A percentile compares a stretch with the other conserved stretches of the same genome.
phyloP scores from a whole-genome alignment of 2,329 filamentous ascomycete species.

The Alternaria incomplexa region DNA sequence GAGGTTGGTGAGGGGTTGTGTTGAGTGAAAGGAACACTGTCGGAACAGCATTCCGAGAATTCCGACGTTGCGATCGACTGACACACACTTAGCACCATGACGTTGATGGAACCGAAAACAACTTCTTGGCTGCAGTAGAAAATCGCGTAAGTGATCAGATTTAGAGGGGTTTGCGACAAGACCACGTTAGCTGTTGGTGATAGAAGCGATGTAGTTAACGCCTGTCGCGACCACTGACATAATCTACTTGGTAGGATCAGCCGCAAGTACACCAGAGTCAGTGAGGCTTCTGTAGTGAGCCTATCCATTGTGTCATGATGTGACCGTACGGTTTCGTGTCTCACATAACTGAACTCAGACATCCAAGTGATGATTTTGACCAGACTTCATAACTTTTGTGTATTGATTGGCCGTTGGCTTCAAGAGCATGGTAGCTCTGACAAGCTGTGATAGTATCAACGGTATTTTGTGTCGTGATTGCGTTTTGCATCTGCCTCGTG shows the following conservation, averaged over 20 bases:
- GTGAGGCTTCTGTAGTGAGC: background rate
- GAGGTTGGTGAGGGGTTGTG: background rate
- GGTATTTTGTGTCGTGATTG: background rate
- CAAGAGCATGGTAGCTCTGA: background rate
- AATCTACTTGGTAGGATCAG: background rate
- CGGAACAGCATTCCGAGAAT: background rate
- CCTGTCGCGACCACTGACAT: background rate
- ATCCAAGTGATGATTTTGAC: background rate
- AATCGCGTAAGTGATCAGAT: too few relatives aligned
- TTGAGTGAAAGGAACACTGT: background rate
- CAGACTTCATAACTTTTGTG: background rate
- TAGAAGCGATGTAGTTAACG: background rate
- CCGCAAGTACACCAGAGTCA: background rate
- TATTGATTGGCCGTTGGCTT: background rate
- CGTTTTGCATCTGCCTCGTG: constrained; percentile 1
- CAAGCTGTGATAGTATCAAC: background rate
- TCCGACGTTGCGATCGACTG: background rate
- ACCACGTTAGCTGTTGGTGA: background rate
- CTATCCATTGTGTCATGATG: background rate
- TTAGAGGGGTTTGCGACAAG: background rate
- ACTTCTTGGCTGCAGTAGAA: background rate
- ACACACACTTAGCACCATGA: background rate
- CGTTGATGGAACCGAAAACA: background rate
- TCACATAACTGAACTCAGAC: background rate
- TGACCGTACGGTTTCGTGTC: background rate